These are phyloP conservation scores for Naegleria lovaniensis DNA, from an alignment of 208 protist species.

Conservation along the genomic window DNA sequence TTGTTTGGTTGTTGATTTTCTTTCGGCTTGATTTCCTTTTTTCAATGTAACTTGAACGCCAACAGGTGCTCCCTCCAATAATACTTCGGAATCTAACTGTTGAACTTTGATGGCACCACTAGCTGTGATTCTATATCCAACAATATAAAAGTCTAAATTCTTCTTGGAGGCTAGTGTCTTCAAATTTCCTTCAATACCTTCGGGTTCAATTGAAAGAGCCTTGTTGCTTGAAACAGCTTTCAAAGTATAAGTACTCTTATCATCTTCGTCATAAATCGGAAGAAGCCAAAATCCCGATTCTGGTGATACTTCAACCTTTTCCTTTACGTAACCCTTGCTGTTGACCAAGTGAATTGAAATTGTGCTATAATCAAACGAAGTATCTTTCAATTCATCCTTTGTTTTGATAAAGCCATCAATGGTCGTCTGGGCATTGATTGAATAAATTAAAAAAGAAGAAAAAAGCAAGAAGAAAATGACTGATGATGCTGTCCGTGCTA, in stretches of 20 bases:
- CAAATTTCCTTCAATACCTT: background rate
- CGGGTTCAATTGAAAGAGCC: background rate
- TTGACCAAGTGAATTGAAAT: background rate
- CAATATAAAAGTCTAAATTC: background rate
- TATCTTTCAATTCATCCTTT: constrained; percentile 2
- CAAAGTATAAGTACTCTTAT: background rate
- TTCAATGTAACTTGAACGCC: background rate
- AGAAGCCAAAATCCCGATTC: background rate
- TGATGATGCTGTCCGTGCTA: no score
- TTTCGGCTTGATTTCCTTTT: background rate
- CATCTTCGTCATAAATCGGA: background rate
- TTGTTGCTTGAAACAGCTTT: background rate
- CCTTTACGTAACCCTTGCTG: background rate
- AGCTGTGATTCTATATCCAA: background rate
- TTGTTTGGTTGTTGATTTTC: background rate
- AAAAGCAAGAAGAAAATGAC: no score
- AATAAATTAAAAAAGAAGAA: no score
- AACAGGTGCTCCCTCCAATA: background rate
- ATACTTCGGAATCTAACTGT: background rate
- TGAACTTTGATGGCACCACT: background rate
- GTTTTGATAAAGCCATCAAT: background rate
- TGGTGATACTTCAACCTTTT: background rate
- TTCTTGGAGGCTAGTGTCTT: background rate
- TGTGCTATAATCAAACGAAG: background rate
- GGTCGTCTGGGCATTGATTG: background rate